Evolutionary conservation across 257 asterid species (phyloP), one percentile per base, ranked within the genome.

Genomic region (Solanum corneliomulleri): DNA sequence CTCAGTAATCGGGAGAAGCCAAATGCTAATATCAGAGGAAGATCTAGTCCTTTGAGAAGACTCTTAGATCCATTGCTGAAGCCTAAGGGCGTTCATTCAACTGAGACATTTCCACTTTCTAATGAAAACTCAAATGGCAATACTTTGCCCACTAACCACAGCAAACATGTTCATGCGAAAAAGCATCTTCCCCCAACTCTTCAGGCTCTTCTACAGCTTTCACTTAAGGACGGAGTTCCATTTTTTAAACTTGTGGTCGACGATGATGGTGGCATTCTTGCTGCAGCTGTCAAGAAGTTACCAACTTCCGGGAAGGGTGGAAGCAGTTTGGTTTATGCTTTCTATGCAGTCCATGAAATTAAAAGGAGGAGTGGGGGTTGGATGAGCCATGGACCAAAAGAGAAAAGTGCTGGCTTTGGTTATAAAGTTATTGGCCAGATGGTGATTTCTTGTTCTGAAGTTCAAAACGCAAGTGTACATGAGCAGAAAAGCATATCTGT

Each of bases 1-100:
- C 92, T 89, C 78, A 71, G 62, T 87, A 88, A 89, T 64, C 88
- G 33, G 88, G 95, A 91, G 72, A 93, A 91, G 88, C 90, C 89
- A 89, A 89, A 87, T 90, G 82, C 92, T 86, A 89, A 89, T 70
- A 86, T 78, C 85, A 90, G 90, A 90, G 94, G 93, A 77, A 92
- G 93, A 88, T 92, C 98, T 81, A 94, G 98, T 91, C 98, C 99
- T 66, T 91, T 97, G 87, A 94, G 97, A 91, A 95, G 96, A 91
- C 91, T 97, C 89, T 90, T 95, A 69, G 96, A 95, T 86, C 99
- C 99, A 64, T 86, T 95, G 85, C 90, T 93, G 89, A 94, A 90
- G 92, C 87, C 92, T 69, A 96, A 85, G 90, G 92, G 89, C 18
- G 70, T 91, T 83, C 96, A 87, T 81, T 86, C 94, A 70, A 52